A percentile compares a stretch with the other conserved stretches of the same genome.
Conservation (phyloP, 768 basidiomycete species). For the Serendipita sp. region DNA sequence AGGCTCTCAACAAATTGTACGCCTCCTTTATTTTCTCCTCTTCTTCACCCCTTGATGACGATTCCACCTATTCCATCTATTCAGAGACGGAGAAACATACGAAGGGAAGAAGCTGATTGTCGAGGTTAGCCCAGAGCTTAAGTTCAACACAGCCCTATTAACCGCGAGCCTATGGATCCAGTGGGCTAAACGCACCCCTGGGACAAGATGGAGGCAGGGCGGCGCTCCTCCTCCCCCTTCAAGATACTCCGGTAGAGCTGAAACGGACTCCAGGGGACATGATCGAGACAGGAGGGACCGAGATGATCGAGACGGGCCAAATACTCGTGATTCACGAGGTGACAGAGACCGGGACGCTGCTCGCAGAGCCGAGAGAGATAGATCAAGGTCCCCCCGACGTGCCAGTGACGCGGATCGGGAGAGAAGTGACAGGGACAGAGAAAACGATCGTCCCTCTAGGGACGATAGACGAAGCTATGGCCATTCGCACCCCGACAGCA, state of each 20-base stretch:
- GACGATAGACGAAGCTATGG: no score
- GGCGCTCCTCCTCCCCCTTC: background rate
- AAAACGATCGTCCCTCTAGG: no score
- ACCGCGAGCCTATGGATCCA: background rate
- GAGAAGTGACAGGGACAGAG: no score
- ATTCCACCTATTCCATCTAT: no score
- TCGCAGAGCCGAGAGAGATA: background rate
- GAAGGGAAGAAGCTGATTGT: background rate
- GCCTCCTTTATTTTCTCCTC: background rate
- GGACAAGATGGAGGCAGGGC: background rate
- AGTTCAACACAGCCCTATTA: background rate
- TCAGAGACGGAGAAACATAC: background rate
- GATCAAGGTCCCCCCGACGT: background rate
- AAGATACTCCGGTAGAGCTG: no score
- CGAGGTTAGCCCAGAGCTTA: background rate
- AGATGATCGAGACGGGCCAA: background rate
- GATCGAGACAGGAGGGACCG: background rate
- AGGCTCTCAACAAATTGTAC: background rate
- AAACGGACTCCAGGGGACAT: no score
- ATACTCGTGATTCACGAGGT: background rate
- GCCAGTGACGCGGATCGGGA: background rate
- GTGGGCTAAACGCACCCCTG: constrained; percentile 2
- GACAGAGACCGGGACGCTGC: background rate
- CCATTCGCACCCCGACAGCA: no score
- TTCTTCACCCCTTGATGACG: background rate